Evolutionary conservation across 106 monocot genomes (phyloP), one percentile per base, ranked within the genome.

Genomic region (Phalaenopsis aphrodite): DNA sequence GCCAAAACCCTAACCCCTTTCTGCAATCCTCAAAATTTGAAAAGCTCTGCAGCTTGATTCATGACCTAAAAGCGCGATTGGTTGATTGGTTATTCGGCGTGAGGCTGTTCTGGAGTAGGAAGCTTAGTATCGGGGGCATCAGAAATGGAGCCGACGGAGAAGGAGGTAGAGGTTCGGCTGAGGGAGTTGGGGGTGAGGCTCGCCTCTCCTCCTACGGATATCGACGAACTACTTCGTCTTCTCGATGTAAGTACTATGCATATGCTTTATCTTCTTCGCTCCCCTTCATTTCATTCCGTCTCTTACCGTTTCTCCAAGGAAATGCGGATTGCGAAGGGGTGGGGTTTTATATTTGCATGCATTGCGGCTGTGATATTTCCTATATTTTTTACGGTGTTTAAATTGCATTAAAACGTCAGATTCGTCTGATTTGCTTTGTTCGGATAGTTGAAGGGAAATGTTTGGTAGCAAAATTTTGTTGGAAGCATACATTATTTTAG

Each of bases 151-250:
- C n/a, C n/a, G 46, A 56, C 76, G 61, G 75, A 83, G 45, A 87
- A 85, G 84, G 80, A 82, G 74, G 77, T 89, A 55, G 88, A 93
- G 88, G 83, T 57, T 17, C 77, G 78, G 55, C 80, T 93, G 23
- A 11, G 71, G 41, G 85, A 88, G 5, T 56, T 86, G n/a, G 90
- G 93, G 36, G 79, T 49, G 6, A 71, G 82, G 61, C 86, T 90
- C 71, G 69, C 72, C 9, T 77, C 81, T 41, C 85, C 86, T 17
- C 86, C 93, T 8, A 52, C 77, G 3, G 75, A 78, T 21, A 76
- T 81, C 5, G 84, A 86, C 2, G 86, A 86, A 15, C 86, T 93
- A 30, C 85, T 90, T 21, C 48, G 78, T 36, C 87, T 90, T 73
- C 90, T 93, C 8, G 88, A 90, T 83, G 93, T 93, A 78, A 48